These are phyloP conservation scores for Trypanosomatidae sp. DNA, from an alignment of 208 protist species.

Conservation along the genomic window DNA sequence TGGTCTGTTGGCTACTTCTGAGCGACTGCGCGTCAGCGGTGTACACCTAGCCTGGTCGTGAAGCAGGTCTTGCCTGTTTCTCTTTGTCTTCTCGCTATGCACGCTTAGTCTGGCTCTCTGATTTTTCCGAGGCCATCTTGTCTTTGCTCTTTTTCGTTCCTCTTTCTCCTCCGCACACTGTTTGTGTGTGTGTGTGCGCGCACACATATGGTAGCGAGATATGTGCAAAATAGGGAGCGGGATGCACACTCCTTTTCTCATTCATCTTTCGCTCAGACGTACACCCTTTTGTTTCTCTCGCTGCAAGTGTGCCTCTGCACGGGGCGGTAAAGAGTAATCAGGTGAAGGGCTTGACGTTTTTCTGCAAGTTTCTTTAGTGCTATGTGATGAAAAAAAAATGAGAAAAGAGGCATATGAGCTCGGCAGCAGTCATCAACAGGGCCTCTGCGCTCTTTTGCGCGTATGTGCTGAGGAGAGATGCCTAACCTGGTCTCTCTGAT, in stretches of 20 bases:
- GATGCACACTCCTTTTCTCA: background rate
- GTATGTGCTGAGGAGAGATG: background rate
- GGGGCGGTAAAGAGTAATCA: background rate
- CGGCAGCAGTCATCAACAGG: background rate
- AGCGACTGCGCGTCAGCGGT: background rate
- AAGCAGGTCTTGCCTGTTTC: background rate
- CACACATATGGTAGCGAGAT: background rate
- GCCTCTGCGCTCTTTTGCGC: background rate
- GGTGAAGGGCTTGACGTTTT: background rate
- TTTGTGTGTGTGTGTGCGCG: background rate
- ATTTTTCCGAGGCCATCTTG: background rate
- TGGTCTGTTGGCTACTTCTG: slow-evolving; percentile 91
- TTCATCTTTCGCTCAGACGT: background rate
- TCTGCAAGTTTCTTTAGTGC: background rate
- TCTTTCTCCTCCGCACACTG: background rate
- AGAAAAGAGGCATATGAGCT: background rate
- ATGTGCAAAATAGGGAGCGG: background rate
- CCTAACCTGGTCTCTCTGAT: background rate
- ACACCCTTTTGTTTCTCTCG: background rate
- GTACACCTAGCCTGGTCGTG: background rate
- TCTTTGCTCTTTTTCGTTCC: background rate
- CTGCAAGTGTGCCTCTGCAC: background rate
- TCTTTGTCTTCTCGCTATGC: background rate
- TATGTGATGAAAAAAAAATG: background rate
- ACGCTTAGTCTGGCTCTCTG: background rate